A percentile compares a stretch with the other conserved stretches of the same genome.
These are phyloP conservation scores for Scheffersomyces segobiensis DNA, from an alignment of 1,139 yeast genomes.

Conservation along the genomic window DNA sequence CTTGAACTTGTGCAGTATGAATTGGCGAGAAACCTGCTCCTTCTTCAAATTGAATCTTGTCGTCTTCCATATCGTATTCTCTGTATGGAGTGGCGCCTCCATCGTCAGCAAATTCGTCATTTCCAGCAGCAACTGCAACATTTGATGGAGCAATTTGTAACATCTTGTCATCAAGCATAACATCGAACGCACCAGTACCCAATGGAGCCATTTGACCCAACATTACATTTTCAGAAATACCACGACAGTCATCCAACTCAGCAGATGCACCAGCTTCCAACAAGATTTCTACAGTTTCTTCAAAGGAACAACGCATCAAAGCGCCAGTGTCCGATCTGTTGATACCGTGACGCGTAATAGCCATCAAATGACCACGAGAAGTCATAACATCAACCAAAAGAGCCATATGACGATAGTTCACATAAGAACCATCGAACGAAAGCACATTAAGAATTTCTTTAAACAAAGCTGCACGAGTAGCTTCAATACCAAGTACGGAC, in stretches of 20 bases:
- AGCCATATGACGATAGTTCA: slow-evolving; percentile 98
- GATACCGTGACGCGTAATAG: slow-evolving; percentile 99
- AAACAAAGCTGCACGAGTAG: slow-evolving; percentile 92
- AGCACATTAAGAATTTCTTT: slow-evolving; percentile 94
- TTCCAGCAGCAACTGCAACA: slow-evolving; percentile 33
- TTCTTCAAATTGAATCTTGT: slow-evolving; percentile 72
- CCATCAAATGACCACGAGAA: slow-evolving; percentile 96
- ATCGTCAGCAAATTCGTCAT: slow-evolving; percentile 45
- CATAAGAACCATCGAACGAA: slow-evolving; percentile 99
- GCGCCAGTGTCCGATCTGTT: slow-evolving; percentile 99
- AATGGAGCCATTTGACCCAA: slow-evolving; percentile 98
- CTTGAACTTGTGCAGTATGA: slow-evolving; percentile 82
- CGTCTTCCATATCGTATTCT: slow-evolving; percentile 74
- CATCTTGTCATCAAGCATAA: slow-evolving; percentile 89
- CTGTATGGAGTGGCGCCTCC: slow-evolving; percentile 97
- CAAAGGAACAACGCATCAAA: slow-evolving; percentile 98
- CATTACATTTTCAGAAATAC: slow-evolving; percentile 97
- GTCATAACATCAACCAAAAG: slow-evolving; percentile 98
- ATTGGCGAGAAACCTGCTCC: slow-evolving; percentile 88
- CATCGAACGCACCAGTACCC: slow-evolving; percentile 98
- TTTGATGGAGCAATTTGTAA: slow-evolving; percentile 67
- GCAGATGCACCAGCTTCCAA: slow-evolving; percentile 98
- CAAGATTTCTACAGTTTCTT: slow-evolving; percentile 96
- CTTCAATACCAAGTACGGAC: slow-evolving; percentile 96
- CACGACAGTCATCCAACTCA: slow-evolving; percentile 96